A percentile compares a stretch with the other conserved stretches of the same genome.
phyloP scores from a whole-genome alignment of 1,284 basidiomycete genomes.

The Moesziomyces globuligerus region DNA sequence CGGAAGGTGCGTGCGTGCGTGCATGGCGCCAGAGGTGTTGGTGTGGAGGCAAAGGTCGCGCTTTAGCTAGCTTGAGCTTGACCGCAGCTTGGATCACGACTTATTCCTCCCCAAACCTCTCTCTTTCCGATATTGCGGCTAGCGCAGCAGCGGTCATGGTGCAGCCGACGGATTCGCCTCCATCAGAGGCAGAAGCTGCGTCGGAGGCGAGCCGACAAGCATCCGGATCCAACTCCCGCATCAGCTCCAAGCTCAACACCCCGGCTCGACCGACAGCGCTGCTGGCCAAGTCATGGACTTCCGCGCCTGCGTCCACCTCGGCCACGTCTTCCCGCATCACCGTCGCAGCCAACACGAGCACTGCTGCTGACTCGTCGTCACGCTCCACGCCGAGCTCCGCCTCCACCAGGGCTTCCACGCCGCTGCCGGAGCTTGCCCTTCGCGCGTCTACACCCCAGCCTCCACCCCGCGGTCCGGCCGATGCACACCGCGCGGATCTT shows the following conservation, averaged over 20 bases:
- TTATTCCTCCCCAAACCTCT: not conserved
- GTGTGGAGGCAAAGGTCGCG: conserved; percentile 23
- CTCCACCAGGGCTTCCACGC: conserved; percentile 29
- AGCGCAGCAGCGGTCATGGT: conserved; percentile 7
- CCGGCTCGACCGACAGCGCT: conserved; percentile 20
- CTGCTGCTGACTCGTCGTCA: conserved; percentile 20
- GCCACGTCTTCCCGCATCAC: conserved; percentile 32
- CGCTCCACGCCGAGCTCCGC: conserved; percentile 15
- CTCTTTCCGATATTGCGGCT: conserved; percentile 1
- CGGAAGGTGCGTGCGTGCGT: conserved; percentile 12
- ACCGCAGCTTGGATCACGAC: not conserved
- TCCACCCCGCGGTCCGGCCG: not conserved
- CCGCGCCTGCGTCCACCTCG: conserved; percentile 21
- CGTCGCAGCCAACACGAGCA: conserved; percentile 33
- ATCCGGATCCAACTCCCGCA: conserved; percentile 6
- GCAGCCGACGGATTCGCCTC: conserved; percentile 7
- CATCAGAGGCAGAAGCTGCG: not conserved
- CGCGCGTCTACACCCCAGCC: conserved; percentile 20
- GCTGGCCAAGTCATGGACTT: conserved; percentile 29
- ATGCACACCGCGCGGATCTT: not conserved
- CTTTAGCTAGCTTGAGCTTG: conserved; percentile 1
- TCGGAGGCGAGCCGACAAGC: conserved; percentile 6
- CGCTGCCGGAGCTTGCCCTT: conserved; percentile 25
- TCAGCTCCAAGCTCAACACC: not conserved
- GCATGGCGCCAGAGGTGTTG: conserved; percentile 18